Evolutionary conservation across 192 early-diverging fungal genomes (phyloP).

Genomic region (Entomortierella lignicola): DNA sequence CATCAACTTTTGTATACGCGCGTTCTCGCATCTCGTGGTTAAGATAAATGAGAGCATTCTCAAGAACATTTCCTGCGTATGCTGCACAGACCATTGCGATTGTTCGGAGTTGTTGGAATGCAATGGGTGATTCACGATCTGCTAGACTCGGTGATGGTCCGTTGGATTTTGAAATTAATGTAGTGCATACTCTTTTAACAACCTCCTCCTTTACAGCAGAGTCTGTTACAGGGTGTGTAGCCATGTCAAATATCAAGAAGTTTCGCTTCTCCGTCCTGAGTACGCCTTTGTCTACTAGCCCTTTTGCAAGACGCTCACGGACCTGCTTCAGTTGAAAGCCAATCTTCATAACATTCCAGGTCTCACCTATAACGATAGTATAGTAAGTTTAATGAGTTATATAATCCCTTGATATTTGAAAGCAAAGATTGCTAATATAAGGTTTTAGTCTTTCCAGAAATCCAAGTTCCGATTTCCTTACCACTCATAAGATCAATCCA

Average conservation of each 20-base stretch:
- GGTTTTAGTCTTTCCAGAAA: no score
- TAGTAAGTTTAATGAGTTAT: background rate
- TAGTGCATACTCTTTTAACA: constrained; percentile 83
- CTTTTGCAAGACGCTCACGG: constrained; percentile 95
- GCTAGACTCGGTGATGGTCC: constrained; percentile 61
- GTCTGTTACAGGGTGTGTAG: constrained; percentile 95
- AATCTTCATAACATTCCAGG: constrained; percentile 98
- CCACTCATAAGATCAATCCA: constrained; percentile 99
- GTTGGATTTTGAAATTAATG: constrained; percentile 76
- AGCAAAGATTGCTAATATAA: no score
- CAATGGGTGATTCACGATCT: constrained; percentile 64
- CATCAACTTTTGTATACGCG: constrained; percentile 90
- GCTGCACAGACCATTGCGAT: constrained; percentile 94
- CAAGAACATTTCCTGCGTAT: constrained; percentile 97
- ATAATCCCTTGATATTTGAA: background rate
- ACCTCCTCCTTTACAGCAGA: constrained; percentile 89
- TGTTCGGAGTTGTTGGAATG: constrained; percentile 75
- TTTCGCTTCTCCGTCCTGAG: constrained; percentile 95
- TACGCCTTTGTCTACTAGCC: constrained; percentile 98
- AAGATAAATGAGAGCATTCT: constrained; percentile 90
- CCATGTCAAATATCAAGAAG: constrained; percentile 97
- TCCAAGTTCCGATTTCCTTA: constrained; percentile 46
- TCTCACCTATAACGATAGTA: constrained; percentile 78
- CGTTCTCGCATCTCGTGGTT: constrained; percentile 88
- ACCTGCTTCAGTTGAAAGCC: constrained; percentile 98